Evolutionary conservation across 2,329 filamentous ascomycete genomes (phyloP).

Genomic region (Zalaria obscura): DNA sequence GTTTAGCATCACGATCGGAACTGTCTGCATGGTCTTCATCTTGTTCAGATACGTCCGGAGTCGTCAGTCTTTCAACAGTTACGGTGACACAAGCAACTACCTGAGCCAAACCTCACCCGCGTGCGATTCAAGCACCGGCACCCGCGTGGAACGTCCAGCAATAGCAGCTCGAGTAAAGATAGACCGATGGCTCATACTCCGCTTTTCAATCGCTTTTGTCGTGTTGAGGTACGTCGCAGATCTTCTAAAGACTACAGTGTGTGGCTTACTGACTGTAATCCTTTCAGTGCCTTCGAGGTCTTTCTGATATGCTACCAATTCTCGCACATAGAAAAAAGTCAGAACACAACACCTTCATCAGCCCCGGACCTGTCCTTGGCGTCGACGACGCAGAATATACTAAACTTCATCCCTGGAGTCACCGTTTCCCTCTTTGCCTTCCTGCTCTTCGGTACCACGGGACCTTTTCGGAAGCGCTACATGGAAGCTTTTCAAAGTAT

Average conservation of each 20-base stretch:
- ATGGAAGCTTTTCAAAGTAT: not conserved
- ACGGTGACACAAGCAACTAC: not conserved
- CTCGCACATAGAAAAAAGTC: constrained; percentile 4
- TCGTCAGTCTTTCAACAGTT: constrained; percentile 4
- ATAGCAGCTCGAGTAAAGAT: not conserved
- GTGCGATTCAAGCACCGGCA: not conserved
- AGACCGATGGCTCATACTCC: constrained; percentile 8
- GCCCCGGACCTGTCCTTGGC: constrained; percentile 6
- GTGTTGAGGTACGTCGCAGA: constrained; percentile 2
- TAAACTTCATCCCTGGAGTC: constrained; percentile 8
- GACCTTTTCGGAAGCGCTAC: constrained; percentile 6
- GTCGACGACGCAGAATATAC: constrained; percentile 4
- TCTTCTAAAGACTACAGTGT: too few relatives aligned
- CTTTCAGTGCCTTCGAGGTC: constrained; percentile 7
- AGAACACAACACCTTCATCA: not conserved
- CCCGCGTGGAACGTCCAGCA: not conserved
- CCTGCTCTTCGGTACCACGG: constrained; percentile 9
- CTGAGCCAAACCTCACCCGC: not conserved
- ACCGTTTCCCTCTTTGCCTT: constrained; percentile 6
- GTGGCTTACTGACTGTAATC: not conserved
- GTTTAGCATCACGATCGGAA: constrained; percentile 7
- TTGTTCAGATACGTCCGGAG: constrained; percentile 8
- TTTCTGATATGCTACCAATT: constrained; percentile 6
- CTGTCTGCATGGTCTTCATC: constrained; percentile 8
- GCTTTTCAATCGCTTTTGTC: constrained; percentile 8